Percentiles rank a stretch among this genome's conserved stretches.
These are phyloP conservation scores for Ambrosia trifida DNA, from an alignment of 129 eudicot species.

Conservation along the genomic window DNA sequence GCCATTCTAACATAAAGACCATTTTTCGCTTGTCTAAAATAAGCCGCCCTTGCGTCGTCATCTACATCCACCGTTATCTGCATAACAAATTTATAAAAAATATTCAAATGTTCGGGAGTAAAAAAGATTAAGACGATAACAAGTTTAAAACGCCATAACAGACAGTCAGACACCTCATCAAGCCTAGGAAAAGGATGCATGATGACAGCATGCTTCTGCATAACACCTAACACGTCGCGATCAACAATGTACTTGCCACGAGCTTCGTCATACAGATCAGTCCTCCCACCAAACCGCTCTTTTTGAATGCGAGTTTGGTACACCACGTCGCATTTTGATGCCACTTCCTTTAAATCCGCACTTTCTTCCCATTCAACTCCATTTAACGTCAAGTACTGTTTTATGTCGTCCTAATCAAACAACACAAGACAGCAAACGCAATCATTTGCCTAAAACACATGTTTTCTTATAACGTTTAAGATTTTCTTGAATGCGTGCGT, in stretches of 20 bases:
- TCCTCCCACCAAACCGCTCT: constrained; percentile 88
- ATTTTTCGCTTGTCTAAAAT: constrained; percentile 94
- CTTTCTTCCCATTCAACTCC: constrained; percentile 98
- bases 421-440: background rate
- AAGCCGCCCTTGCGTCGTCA: constrained; percentile 90
- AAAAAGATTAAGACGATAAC: background rate
- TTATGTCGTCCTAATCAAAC: constrained; percentile 78
- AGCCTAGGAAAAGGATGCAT: constrained; percentile 99
- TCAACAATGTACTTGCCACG: constrained; percentile 92
- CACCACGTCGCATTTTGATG: constrained; percentile 91
- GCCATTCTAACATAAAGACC: constrained; percentile 96
- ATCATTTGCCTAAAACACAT: background rate
- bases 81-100: background rate
- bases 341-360: constrained; percentile 78
- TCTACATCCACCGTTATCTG: constrained; percentile 96
- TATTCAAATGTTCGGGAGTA: background rate
- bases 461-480: background rate
- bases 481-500: background rate
- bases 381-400: constrained; percentile 62
- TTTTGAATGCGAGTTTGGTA: constrained; percentile 93
- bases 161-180: constrained; percentile 61
- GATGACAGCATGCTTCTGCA: constrained; percentile 93
- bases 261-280: constrained; percentile 74
- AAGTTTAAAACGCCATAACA: background rate
- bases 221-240: constrained; percentile 57